Percentiles rank a stretch among this genome's conserved stretches.
phyloP scores from a whole-genome alignment of 2,329 filamentous ascomycete species.

The Lachnellula arida region DNA sequence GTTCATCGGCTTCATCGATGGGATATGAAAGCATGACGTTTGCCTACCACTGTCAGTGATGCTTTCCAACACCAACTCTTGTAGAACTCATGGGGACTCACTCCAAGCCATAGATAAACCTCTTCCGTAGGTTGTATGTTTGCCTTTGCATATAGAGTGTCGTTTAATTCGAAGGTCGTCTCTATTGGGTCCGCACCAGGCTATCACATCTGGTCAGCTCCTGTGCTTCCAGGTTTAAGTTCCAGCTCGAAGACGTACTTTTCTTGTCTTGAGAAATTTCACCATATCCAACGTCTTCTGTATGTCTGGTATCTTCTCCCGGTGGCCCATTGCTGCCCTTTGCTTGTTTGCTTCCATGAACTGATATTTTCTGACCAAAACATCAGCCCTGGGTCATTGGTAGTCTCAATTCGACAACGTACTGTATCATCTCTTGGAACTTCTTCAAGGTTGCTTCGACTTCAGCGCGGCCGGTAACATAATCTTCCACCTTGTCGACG shows the following conservation, averaged over 20 bases:
- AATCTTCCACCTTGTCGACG: slow-evolving; percentile 85
- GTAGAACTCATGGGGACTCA: slow-evolving; percentile 38
- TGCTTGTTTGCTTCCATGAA: slow-evolving; percentile 98
- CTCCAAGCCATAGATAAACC: slow-evolving; percentile 95
- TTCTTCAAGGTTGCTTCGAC: slow-evolving; percentile 76
- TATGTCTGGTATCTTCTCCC: slow-evolving; percentile 96
- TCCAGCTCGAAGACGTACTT: slow-evolving; percentile 43
- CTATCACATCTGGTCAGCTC: slow-evolving; percentile 21
- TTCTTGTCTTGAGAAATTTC: slow-evolving; percentile 72
- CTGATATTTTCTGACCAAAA: slow-evolving; percentile 80
- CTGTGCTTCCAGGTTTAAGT: not conserved
- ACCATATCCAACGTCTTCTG: slow-evolving; percentile 93
- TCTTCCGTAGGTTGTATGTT: slow-evolving; percentile 78
- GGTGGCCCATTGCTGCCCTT: slow-evolving; percentile 72
- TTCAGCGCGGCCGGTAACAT: slow-evolving; percentile 71
- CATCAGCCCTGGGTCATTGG: slow-evolving; percentile 11
- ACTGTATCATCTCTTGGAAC: slow-evolving; percentile 95
- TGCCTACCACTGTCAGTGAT: slow-evolving; percentile 49
- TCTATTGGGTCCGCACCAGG: slow-evolving; percentile 64
- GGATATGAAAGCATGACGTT: slow-evolving; percentile 98
- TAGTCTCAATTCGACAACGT: slow-evolving; percentile 27
- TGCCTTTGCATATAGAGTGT: slow-evolving; percentile 89
- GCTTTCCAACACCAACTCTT: not conserved
- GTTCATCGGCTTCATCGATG: slow-evolving; percentile 75
- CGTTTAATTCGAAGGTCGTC: slow-evolving; percentile 93